Percentiles rank a stretch among this genome's conserved stretches.
These are phyloP conservation scores for Dictyostelium discoideum DNA, from an alignment of 78 protist species.

Conservation along the genomic window dicty_2.7 NC_007088.5:2623001-2623500, in stretches of 20 bases:
- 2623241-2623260: neutral
- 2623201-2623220: neutral
- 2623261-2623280: neutral
- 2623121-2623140: neutral
- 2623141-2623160: neutral
- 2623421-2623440: conserved; percentile 32
- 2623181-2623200: neutral
- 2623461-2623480: conserved; percentile 55
- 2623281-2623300: neutral
- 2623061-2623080: conserved; percentile 57
- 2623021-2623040: conserved; percentile 28
- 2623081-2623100: conserved; percentile 39
- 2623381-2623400: conserved; percentile 8
- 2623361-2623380: neutral
- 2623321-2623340: neutral
- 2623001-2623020: neutral
- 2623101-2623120: neutral
- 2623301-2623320: no score
- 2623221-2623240: neutral
- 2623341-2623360: neutral
- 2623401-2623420: conserved; percentile 21
- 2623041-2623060: neutral
- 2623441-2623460: conserved; percentile 47
- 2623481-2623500: conserved; percentile 43
- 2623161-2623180: neutral